Evolutionary conservation across 306 rosid species (phyloP).

Genomic region (Rosa multiflora): DNA sequence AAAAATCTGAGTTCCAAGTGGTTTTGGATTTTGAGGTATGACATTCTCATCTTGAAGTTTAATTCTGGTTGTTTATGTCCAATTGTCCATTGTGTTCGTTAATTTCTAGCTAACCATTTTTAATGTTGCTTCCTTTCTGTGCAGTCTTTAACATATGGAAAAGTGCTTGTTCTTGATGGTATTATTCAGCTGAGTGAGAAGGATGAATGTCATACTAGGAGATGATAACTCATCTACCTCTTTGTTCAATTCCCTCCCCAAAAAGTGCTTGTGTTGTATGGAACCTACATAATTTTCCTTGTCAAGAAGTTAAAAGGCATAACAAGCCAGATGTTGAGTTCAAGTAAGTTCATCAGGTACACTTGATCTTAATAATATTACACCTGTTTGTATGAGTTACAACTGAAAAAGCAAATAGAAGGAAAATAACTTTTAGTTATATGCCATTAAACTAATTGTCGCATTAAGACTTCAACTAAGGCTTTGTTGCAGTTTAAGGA

Average conservation of each 20-base stretch:
- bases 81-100: not conserved
- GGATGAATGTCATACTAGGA: conserved; percentile 99
- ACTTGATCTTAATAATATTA: conserved; percentile 11
- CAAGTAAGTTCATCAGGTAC: conserved; percentile 50
- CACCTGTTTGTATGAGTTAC: not conserved
- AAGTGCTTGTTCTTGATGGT: conserved; percentile 97
- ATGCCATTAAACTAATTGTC: no score
- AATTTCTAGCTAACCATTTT: not conserved
- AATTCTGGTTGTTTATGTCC: conserved; percentile 4
- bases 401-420: not conserved
- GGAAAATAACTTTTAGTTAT: not conserved
- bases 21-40: conserved; percentile 86
- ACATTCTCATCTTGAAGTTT: conserved; percentile 29
- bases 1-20: conserved; percentile 81
- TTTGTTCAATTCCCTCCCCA: conserved; percentile 85
- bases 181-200: conserved; percentile 93
- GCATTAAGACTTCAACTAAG: not conserved
- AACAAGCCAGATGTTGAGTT: conserved; percentile 98
- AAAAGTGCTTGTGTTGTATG: conserved; percentile 39
- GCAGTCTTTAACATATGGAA: conserved; percentile 82
- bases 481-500: not conserved
- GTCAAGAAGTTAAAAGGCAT: conserved; percentile 99
- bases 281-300: conserved; percentile 76
- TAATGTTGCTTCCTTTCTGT: conserved; percentile 18
- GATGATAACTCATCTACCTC: conserved; percentile 97